Evolutionary conservation across 345 rosid genomes (phyloP).

Genomic region (Eucalyptus dawsonii): DNA sequence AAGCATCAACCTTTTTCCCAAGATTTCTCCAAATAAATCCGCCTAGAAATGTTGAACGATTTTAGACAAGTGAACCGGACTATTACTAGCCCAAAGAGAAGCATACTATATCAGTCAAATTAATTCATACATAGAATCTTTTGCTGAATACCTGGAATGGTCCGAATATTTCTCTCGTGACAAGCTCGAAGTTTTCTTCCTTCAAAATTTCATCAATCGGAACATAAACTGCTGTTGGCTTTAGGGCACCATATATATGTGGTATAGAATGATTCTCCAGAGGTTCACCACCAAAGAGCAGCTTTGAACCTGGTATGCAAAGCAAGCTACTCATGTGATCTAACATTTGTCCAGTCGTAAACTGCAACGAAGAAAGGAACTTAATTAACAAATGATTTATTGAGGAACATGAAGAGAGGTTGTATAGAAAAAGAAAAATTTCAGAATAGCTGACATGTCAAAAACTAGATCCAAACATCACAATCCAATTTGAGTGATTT

Average conservation of each 20-base stretch:
- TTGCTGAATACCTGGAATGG: conserved; percentile 70
- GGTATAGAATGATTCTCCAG: conserved; percentile 85
- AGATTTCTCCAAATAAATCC: not conserved
- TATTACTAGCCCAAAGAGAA: not conserved
- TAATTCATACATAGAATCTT: not conserved
- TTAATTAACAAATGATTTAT: too few relatives aligned
- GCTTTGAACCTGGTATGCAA: too few relatives aligned
- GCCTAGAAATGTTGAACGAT: not conserved
- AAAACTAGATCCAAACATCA: not conserved
- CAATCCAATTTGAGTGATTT: not conserved
- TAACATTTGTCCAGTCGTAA: too few relatives aligned
- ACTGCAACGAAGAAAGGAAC: too few relatives aligned
- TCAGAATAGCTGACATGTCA: not conserved
- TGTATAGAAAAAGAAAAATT: too few relatives aligned
- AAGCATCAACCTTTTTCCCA: not conserved
- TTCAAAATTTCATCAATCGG: conserved; percentile 86
- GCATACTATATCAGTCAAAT: not conserved
- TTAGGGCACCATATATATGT: conserved; percentile 72
- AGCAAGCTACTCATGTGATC: too few relatives aligned
- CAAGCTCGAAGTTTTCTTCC: conserved; percentile 58
- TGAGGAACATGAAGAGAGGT: too few relatives aligned
- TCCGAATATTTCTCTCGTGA: conserved; percentile 84
- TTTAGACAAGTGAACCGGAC: not conserved
- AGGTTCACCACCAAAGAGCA: too few relatives aligned
- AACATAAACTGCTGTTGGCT: conserved; percentile 81